Base-by-base conservation (phyloP, 2,329 filamentous ascomycete genomes). In the Fusarium sp. region DNA sequence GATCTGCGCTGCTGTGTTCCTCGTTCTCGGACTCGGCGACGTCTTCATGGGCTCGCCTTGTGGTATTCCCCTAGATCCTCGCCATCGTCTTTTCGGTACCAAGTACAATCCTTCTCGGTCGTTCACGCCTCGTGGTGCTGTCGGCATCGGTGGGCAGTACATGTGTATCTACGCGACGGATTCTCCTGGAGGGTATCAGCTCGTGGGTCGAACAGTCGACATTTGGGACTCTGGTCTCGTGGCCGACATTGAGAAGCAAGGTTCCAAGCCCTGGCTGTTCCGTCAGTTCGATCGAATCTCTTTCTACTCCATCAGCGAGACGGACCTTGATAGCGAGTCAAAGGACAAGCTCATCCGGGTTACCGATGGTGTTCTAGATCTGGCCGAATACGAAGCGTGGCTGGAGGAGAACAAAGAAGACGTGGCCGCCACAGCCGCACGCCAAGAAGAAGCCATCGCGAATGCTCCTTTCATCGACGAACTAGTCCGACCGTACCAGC, bases 31-130 rank as follows among this genome's bases (percentile, higher is more conserved):
- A 1, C 80, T 84, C 0, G 83, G 83, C 1, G 82, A 83, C 57
- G 82, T 84, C n/a, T 84, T 83, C 68, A 78, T 83, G 65, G 83
- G 82, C 3, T 83, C 81, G 0, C 83, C 83, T 0, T 83, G 82
- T 59, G 77, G 81, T 1, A 75, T 84, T 16, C 82, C 82, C 5
- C 68, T 84, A 5, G 81, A 81, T 67, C 81, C 76, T 57, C 80
- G 76, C n/a, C 81, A 80, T 63, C 78, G 82, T 4, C 68, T 84
- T 7, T 81, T 83, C 14, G 81, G 82, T 11, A 82, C 81, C 29
- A 84, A 84, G 48, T 83, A 84, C 68, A 84, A 83, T 41, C 82
- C 82, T 1, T 82, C 82, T 2, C 77, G 82, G 2, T 82, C 81
- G 6, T 83, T 80, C 43, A 84, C 82, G 0, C 82, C 82, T n/a